Percentiles rank a stretch among this genome's conserved stretches.
Evolutionary conservation across 108 stramenopile genomes (phyloP).

Genomic region (Pseudonitzschia pungens): DNA sequence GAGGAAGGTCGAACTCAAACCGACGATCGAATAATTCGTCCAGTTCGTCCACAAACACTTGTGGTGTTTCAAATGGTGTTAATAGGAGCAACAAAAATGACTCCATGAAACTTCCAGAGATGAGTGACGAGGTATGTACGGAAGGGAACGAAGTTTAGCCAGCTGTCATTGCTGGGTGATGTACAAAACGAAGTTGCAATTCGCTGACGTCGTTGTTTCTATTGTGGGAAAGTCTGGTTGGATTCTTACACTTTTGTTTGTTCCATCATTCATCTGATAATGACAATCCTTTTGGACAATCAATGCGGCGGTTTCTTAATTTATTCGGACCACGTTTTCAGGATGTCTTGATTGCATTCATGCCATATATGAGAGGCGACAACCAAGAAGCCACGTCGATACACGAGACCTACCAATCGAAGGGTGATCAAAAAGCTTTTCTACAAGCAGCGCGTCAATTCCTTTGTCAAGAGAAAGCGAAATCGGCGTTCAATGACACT

Average conservation of each 20-base stretch:
- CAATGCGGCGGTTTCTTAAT: neutral
- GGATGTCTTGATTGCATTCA: slow-evolving; percentile 70
- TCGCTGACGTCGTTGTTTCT: neutral
- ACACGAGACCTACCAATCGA: slow-evolving; percentile 61
- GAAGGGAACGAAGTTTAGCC: neutral
- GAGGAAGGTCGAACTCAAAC: slow-evolving; percentile 41
- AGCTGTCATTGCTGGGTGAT: neutral
- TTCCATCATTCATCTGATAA: neutral
- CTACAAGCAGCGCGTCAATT: slow-evolving; percentile 59
- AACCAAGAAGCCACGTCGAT: slow-evolving; percentile 56
- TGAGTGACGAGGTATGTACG: slow-evolving; percentile 35
- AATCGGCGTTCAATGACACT: neutral
- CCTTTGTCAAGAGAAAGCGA: slow-evolving; percentile 24
- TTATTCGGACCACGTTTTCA: slow-evolving; percentile 9
- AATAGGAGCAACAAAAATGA: slow-evolving; percentile 14
- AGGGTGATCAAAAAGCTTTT: slow-evolving; percentile 54
- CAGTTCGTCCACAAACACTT: slow-evolving; percentile 1
- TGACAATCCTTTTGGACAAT: neutral
- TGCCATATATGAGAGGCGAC: slow-evolving; percentile 64
- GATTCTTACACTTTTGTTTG: neutral
- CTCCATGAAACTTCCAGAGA: slow-evolving; percentile 19
- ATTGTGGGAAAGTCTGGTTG: neutral
- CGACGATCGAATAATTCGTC: slow-evolving; percentile 4
- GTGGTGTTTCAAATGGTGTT: slow-evolving; percentile 1
- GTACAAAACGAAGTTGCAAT: neutral